Conservation (phyloP, 345 rosid species). For the Corchorus olitorius region DNA sequence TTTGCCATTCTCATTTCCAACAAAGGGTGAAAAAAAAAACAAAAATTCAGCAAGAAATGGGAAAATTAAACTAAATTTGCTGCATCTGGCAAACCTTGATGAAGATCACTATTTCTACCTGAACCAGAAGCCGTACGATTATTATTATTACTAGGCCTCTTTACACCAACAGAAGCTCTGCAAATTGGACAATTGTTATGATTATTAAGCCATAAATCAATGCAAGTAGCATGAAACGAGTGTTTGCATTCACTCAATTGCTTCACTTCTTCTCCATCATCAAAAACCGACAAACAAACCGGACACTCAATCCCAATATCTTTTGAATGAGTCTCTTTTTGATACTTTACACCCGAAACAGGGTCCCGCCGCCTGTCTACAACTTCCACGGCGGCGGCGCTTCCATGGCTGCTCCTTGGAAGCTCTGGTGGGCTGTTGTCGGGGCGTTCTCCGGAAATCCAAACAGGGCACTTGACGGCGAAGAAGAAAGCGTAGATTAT, state of each 20-base stretch:
- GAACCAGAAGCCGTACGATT: conserved; percentile 20
- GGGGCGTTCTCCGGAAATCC: conserved; percentile 18
- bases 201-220: conserved; percentile 63
- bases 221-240: conserved; percentile 68
- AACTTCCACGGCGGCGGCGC: background rate
- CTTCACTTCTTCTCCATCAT: conserved; percentile 61
- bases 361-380: conserved; percentile 6
- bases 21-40: background rate
- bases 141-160: conserved; percentile 31
- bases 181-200: conserved; percentile 74
- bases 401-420: background rate
- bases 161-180: conserved; percentile 54
- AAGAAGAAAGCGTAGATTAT: conserved; percentile 69
- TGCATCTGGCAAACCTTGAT: conserved; percentile 74
- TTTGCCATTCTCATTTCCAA: background rate
- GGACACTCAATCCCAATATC: conserved; percentile 70
- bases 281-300: conserved; percentile 60
- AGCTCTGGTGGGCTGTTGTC: conserved; percentile 23
- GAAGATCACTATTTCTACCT: conserved; percentile 47
- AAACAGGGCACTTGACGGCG: conserved; percentile 52
- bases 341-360: conserved; percentile 36
- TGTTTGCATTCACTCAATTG: conserved; percentile 64
- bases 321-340: conserved; percentile 46
- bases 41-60: background rate
- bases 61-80: conserved; percentile 52